phyloP scores from a whole-genome alignment of 495 filamentous ascomycete genomes.

The Aspergillus steynii region DNA sequence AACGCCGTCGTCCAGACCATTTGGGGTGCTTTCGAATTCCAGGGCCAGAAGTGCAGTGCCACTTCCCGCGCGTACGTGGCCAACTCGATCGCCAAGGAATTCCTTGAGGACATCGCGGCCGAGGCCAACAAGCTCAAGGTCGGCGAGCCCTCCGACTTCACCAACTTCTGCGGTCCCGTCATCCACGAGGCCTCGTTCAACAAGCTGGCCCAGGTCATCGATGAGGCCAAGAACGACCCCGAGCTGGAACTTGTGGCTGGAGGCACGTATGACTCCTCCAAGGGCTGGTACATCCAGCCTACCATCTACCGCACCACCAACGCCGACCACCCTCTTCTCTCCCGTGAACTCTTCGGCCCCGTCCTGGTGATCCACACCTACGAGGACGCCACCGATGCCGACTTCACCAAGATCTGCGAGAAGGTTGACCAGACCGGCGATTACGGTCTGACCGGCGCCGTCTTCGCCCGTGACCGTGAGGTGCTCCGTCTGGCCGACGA shows the following conservation, averaged over 20 bases:
- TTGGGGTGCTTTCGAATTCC: slow-evolving; percentile 82
- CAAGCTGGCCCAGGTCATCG: slow-evolving; percentile 56
- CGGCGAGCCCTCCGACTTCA: slow-evolving; percentile 67
- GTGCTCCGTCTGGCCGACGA: slow-evolving; percentile 70
- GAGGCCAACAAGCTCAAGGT: slow-evolving; percentile 67
- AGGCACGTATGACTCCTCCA: slow-evolving; percentile 57
- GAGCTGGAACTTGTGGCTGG: slow-evolving; percentile 63
- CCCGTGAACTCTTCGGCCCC: slow-evolving; percentile 65
- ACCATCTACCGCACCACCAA: slow-evolving; percentile 68
- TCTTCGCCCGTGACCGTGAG: slow-evolving; percentile 73
- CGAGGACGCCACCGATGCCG: slow-evolving; percentile 52
- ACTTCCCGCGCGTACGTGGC: slow-evolving; percentile 76
- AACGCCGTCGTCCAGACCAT: slow-evolving; percentile 79
- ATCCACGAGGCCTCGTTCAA: slow-evolving; percentile 57
- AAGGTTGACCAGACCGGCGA: slow-evolving; percentile 66
- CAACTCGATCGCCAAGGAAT: slow-evolving; percentile 65
- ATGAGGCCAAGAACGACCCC: slow-evolving; percentile 60
- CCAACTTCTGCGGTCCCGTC: slow-evolving; percentile 60
- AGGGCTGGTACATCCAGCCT: slow-evolving; percentile 67
- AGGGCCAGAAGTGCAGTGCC: slow-evolving; percentile 86
- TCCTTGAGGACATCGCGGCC: slow-evolving; percentile 59
- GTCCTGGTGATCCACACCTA: slow-evolving; percentile 62
- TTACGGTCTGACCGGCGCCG: slow-evolving; percentile 77
- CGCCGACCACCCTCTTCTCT: slow-evolving; percentile 61
- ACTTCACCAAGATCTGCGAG: slow-evolving; percentile 51